These are phyloP conservation scores for Cenchrus purpureus DNA, from an alignment of 176 grass and related monocot species.

Conservation along the genomic window DNA sequence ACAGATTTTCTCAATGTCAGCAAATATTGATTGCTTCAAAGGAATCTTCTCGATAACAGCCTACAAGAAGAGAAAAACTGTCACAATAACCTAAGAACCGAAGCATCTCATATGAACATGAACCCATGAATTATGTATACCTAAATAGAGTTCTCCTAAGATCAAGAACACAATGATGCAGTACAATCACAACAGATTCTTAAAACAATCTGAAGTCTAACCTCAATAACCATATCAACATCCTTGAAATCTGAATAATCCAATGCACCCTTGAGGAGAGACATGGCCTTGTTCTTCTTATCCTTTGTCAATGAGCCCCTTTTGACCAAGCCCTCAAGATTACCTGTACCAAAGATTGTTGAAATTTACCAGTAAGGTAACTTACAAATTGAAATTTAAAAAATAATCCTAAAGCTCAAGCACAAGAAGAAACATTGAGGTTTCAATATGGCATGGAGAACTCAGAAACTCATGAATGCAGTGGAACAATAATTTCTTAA, in stretches of 20 bases:
- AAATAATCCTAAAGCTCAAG: slow-evolving; percentile 19
- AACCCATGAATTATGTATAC: slow-evolving; percentile 28
- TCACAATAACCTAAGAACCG: slow-evolving; percentile 33
- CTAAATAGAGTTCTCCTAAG: slow-evolving; percentile 5
- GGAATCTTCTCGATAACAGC: slow-evolving; percentile 97
- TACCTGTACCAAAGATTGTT: slow-evolving; percentile 49
- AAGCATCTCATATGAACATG: not conserved
- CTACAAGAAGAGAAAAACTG: slow-evolving; percentile 48
- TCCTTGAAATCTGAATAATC: slow-evolving; percentile 95
- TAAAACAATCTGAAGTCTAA: slow-evolving; percentile 27
- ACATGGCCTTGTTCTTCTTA: slow-evolving; percentile 85
- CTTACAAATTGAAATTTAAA: not conserved
- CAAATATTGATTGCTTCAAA: slow-evolving; percentile 98
- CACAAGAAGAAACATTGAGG: not conserved
- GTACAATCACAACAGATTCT: not conserved
- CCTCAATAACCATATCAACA: slow-evolving; percentile 99
- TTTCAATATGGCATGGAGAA: not conserved
- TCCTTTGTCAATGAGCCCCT: slow-evolving; percentile 90
- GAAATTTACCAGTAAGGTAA: slow-evolving; percentile 5
- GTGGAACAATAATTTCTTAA: not conserved
- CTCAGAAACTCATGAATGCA: not conserved
- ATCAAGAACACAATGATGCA: not conserved
- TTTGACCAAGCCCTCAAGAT: slow-evolving; percentile 93
- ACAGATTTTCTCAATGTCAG: slow-evolving; percentile 86
- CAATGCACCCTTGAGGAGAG: slow-evolving; percentile 79